Percentiles rank a stretch among this genome's conserved stretches.
These are phyloP conservation scores for Sugiyamaella marilandica DNA, from an alignment of 805 yeast genomes.

Conservation along the genomic window DNA sequence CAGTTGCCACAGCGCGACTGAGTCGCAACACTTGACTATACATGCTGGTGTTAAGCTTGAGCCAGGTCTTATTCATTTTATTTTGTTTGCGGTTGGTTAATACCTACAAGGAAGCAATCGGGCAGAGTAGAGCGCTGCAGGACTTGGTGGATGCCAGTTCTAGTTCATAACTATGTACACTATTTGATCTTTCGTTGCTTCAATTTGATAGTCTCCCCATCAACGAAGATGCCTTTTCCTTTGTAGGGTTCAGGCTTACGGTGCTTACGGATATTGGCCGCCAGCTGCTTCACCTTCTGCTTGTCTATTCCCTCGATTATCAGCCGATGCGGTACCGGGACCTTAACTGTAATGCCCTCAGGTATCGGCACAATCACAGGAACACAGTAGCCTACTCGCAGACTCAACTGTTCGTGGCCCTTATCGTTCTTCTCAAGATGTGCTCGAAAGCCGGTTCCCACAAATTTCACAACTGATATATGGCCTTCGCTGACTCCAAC, in stretches of 20 bases:
- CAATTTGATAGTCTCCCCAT: conserved; percentile 83
- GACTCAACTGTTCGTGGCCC: conserved; percentile 54
- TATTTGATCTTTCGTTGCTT: conserved; percentile 92
- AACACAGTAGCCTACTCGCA: conserved; percentile 86
- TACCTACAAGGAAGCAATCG: no score
- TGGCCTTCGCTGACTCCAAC: conserved; percentile 94
- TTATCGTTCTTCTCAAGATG: conserved; percentile 51
- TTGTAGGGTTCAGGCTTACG: conserved; percentile 98
- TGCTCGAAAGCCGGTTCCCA: conserved; percentile 97
- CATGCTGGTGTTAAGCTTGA: no score
- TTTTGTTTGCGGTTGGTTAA: no score
- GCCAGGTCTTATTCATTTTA: no score
- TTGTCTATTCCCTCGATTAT: conserved; percentile 83
- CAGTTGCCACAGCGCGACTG: no score
- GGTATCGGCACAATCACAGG: conserved; percentile 77
- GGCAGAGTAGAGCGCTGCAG: background rate
- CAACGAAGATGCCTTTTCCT: conserved; percentile 94
- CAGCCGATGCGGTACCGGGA: conserved; percentile 82
- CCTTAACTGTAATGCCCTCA: conserved; percentile 61
- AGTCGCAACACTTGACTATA: no score
- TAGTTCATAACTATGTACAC: conserved; percentile 5
- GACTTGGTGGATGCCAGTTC: background rate
- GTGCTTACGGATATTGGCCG: conserved; percentile 78
- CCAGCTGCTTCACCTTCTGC: conserved; percentile 81
- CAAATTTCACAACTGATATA: conserved; percentile 75